Evolutionary conservation across 225 moss, liverwort and hornwort species (phyloP), one percentile per base, ranked within the genome.

Genomic region (Physcomitrellopsis africana): DNA sequence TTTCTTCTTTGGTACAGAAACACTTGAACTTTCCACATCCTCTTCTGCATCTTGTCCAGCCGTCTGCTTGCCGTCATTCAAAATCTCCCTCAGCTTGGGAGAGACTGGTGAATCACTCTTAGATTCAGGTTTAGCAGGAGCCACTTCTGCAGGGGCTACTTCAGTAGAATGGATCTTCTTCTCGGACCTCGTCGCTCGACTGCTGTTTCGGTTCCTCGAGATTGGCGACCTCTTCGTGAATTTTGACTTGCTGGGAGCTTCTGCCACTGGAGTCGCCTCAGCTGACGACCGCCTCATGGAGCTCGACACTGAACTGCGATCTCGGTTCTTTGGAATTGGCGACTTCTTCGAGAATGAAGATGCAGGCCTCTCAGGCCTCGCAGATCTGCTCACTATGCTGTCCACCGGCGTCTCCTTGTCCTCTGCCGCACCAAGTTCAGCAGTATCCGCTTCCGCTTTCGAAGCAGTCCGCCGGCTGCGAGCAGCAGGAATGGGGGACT

Each of bases 401-500:
- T 23, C 64, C 57, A 64, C 73, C 66, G 49, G 68, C 32, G 62
- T 61, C 41, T 60, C 73, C 66, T 68, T 74, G 15, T 54, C 60
- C 24, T 77, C 72, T 10, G 37, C 78, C 60, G 66, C 17, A 37
- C 1, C 32, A 1, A 63, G 48, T 68, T 73, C 57, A 59, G 63
- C 45, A 32, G 64, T 20, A 1, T 68, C 56, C 24, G 48, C 43
- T 26, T 37, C 32, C 32, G 67, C 76, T 45, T 66, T 59, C 46
- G 58, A 52, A 14, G 69, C 72, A 18, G 16, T 49, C n/a, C 69
- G 60, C 76, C 69, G 85, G 57, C 82, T 84, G 68, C 83, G 82
- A 49, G 63, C 58, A 29, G 78, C 79, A 51, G 86, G 84, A 20
- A 92, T 90, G 2, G 90, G 92, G 27, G 92, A 90, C 48, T 74